Percentiles rank a stretch among this genome's conserved stretches.
Conservation (phyloP, 495 filamentous ascomycete species). For the Hypoxylon fragiforme region DNA sequence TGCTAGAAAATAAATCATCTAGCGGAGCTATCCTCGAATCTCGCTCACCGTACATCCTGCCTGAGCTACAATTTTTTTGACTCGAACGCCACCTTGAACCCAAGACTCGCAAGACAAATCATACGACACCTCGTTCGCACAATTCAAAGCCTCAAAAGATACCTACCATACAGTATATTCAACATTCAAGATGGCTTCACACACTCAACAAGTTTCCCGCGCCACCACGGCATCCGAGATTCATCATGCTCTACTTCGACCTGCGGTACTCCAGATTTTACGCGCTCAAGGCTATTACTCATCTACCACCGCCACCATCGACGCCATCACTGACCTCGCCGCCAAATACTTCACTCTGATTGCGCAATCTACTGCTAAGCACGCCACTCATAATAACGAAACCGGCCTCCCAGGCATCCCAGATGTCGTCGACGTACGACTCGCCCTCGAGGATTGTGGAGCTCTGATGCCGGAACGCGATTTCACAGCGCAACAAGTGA, state of each 20-base stretch:
- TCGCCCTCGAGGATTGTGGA: constrained; percentile 78
- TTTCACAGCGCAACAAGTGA: constrained; percentile 27
- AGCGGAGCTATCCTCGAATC: too few relatives aligned
- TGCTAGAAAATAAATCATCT: too few relatives aligned
- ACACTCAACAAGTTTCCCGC: background rate
- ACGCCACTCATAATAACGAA: constrained; percentile 55
- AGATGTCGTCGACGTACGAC: constrained; percentile 74
- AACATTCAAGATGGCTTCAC: constrained; percentile 6
- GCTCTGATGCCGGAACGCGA: constrained; percentile 59
- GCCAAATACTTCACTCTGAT: constrained; percentile 74
- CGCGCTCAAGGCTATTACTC: constrained; percentile 83
- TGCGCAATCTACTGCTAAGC: constrained; percentile 61
- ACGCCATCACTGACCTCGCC: constrained; percentile 75
- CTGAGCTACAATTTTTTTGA: too few relatives aligned
- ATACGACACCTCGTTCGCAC: background rate
- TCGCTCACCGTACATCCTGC: too few relatives aligned
- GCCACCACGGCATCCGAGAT: constrained; percentile 15
- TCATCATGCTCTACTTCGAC: constrained; percentile 72
- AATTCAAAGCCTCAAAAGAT: too few relatives aligned
- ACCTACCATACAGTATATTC: too few relatives aligned
- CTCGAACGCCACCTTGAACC: too few relatives aligned
- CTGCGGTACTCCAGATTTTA: constrained; percentile 81
- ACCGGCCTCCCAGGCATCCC: constrained; percentile 38
- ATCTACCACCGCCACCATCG: constrained; percentile 73
- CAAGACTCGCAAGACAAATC: too few relatives aligned